Percentiles rank a stretch among this genome's conserved stretches.
These are phyloP conservation scores for Schwanniomyces occidentalis DNA, from an alignment of 805 yeast genomes.

Conservation along the genomic window DNA sequence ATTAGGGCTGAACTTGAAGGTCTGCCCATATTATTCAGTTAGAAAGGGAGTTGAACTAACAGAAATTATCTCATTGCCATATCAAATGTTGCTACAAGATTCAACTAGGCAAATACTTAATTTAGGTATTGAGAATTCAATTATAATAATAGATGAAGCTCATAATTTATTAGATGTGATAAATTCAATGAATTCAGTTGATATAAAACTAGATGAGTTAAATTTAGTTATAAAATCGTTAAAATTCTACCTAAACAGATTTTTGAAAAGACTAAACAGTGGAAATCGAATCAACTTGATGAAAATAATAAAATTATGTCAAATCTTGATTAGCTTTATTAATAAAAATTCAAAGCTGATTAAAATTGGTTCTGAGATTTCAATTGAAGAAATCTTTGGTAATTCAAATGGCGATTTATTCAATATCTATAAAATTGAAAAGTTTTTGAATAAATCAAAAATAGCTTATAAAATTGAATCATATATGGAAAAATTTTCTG, in stretches of 20 bases:
- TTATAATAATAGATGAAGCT: constrained; percentile 88
- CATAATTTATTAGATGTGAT: constrained; percentile 84
- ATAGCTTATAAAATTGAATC: constrained; percentile 82
- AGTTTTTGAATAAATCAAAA: constrained; percentile 65
- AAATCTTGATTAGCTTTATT: constrained; percentile 51
- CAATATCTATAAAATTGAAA: constrained; percentile 66
- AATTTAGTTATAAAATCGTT: constrained; percentile 47
- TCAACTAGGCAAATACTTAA: constrained; percentile 60
- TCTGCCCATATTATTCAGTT: constrained; percentile 83
- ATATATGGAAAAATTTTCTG: constrained; percentile 46
- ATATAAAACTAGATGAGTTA: constrained; percentile 53
- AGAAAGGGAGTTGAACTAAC: constrained; percentile 56
- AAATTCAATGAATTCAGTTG: constrained; percentile 63
- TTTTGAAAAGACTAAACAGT: constrained; percentile 63
- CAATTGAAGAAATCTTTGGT: constrained; percentile 52
- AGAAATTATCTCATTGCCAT: constrained; percentile 83
- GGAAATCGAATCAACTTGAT: constrained; percentile 69
- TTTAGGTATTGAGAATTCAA: constrained; percentile 58
- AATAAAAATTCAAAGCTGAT: constrained; percentile 23
- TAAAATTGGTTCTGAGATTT: constrained; percentile 55
- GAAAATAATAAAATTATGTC: constrained; percentile 61
- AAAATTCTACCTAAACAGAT: constrained; percentile 55
- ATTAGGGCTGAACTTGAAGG: constrained; percentile 54
- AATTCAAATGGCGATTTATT: constrained; percentile 67
- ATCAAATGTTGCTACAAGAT: constrained; percentile 69